These are phyloP conservation scores for Rubus idaeus DNA, from an alignment of 306 rosid species.

Conservation along the genomic window DNA sequence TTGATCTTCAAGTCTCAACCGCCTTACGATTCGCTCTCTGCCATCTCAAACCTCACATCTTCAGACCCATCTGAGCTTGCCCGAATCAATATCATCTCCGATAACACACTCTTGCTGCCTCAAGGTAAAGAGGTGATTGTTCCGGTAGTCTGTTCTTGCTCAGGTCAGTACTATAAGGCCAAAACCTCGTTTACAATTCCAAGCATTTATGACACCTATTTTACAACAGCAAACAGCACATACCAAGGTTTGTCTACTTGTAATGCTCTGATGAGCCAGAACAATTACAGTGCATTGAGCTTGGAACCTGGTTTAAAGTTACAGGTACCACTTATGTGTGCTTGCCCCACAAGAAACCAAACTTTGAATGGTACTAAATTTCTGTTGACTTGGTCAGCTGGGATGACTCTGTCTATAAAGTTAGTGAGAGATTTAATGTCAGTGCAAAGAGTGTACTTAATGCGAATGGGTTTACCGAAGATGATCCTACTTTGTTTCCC, in stretches of 20 bases:
- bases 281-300: conserved; percentile 31
- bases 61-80: conserved; percentile 47
- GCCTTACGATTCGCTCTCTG: conserved; percentile 37
- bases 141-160: conserved; percentile 55
- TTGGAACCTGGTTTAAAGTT: conserved; percentile 37
- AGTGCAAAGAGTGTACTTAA: conserved; percentile 29
- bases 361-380: conserved; percentile 39
- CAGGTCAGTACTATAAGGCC: conserved; percentile 44
- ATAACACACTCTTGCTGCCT: conserved; percentile 26
- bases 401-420: conserved; percentile 37
- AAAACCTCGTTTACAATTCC: conserved; percentile 29
- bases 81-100: conserved; percentile 34
- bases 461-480: conserved; percentile 51
- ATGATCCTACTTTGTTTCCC: conserved; percentile 24
- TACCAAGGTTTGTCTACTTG: conserved; percentile 67
- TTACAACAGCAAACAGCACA: conserved; percentile 28
- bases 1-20: conserved; percentile 56
- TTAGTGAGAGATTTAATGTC: conserved; percentile 48
- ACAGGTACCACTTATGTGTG: conserved; percentile 67
- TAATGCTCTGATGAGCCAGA: conserved; percentile 43
- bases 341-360: conserved; percentile 60
- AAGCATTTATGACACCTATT: conserved; percentile 21
- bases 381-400: conserved; percentile 41
- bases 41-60: conserved; percentile 58
- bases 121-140: conserved; percentile 53